Evolutionary conservation across 2,329 filamentous ascomycete genomes (phyloP).

Genomic region (Cercospora sesami): DNA sequence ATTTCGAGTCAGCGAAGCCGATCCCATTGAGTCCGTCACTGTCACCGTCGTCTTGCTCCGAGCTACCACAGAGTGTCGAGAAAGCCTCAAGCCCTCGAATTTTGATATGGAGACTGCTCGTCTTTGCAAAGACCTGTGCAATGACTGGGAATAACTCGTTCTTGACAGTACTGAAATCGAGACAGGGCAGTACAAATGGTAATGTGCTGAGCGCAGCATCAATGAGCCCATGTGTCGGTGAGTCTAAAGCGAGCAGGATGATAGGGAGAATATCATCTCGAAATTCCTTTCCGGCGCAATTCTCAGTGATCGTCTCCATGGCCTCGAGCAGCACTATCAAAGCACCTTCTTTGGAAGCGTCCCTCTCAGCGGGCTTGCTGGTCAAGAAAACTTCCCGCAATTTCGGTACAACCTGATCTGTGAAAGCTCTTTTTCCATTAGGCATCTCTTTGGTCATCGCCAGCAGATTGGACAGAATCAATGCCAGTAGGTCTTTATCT

Average conservation of each 20-base stretch:
- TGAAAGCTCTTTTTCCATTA: slow-evolving; percentile 73
- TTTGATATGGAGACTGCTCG: slow-evolving; percentile 91
- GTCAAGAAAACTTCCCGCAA: slow-evolving; percentile 79
- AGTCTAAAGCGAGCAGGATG: slow-evolving; percentile 79
- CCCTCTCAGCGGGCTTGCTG: slow-evolving; percentile 65
- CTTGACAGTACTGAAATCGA: slow-evolving; percentile 96
- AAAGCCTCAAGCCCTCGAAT: slow-evolving; percentile 89
- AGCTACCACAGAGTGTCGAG: slow-evolving; percentile 81
- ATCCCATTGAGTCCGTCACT: slow-evolving; percentile 77
- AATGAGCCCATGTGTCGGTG: slow-evolving; percentile 82
- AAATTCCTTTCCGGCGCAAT: slow-evolving; percentile 87
- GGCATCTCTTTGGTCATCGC: slow-evolving; percentile 80
- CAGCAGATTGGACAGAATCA: slow-evolving; percentile 89
- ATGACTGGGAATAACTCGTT: slow-evolving; percentile 95
- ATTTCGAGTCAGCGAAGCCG: slow-evolving; percentile 45
- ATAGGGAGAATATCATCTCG: slow-evolving; percentile 93
- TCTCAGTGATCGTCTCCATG: slow-evolving; percentile 71
- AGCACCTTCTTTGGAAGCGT: slow-evolving; percentile 80
- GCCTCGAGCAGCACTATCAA: slow-evolving; percentile 90
- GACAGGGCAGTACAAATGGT: slow-evolving; percentile 75
- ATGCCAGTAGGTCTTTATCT: slow-evolving; percentile 78
- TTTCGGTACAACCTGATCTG: slow-evolving; percentile 80
- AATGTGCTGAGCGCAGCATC: slow-evolving; percentile 80
- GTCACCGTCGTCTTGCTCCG: slow-evolving; percentile 43
- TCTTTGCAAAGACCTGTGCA: slow-evolving; percentile 85